Conservation (phyloP, 805 yeast species). For the Metschnikowia chrysomelidarum region DNA sequence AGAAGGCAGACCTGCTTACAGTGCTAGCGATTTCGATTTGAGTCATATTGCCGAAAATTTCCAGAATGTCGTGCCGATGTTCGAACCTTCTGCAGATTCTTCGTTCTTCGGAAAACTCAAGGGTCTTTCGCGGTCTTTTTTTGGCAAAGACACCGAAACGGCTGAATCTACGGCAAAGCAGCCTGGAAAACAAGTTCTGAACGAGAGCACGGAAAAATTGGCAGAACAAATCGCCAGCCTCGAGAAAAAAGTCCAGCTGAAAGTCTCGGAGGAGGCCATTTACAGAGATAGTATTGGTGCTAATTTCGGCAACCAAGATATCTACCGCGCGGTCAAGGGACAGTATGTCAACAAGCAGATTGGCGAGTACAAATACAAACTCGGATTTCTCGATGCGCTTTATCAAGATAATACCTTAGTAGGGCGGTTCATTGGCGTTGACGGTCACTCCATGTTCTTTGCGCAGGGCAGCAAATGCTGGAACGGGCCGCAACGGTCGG, state of each 20-base stretch:
- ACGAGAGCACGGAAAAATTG: constrained; percentile 3
- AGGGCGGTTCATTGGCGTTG: constrained; percentile 23
- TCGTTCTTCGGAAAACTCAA: constrained; percentile 1
- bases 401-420: constrained; percentile 42
- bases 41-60: constrained; percentile 4
- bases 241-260: constrained; percentile 17
- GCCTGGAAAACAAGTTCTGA: background rate
- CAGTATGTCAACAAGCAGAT: constrained; percentile 47
- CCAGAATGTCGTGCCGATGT: background rate
- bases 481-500: constrained; percentile 89
- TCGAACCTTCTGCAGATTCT: constrained; percentile 1
- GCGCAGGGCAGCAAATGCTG: constrained; percentile 78
- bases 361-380: constrained; percentile 70
- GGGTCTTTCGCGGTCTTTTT: background rate
- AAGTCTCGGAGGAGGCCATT: constrained; percentile 16
- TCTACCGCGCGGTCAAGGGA: constrained; percentile 56
- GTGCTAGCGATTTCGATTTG: background rate
- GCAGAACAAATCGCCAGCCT: constrained; percentile 15
- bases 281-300: constrained; percentile 23
- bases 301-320: constrained; percentile 60
- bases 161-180: background rate
- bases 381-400: constrained; percentile 56
- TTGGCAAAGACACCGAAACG: background rate
- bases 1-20: constrained; percentile 1
- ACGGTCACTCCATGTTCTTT: constrained; percentile 41